phyloP scores from a whole-genome alignment of 1,139 yeast species.

The Hyphopichia pseudoburtonii region DNA sequence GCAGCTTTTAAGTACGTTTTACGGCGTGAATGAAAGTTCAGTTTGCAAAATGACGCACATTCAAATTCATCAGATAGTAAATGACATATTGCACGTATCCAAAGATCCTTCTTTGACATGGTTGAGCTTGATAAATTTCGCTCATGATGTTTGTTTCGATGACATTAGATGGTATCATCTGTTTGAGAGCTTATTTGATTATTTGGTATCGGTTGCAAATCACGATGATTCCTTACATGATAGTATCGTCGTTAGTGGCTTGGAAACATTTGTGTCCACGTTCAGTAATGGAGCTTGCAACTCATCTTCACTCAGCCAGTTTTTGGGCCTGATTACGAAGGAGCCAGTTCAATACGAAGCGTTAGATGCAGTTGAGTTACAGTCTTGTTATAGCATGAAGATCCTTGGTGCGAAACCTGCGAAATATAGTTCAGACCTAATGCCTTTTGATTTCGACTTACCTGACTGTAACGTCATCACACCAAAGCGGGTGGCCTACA shows the following conservation, averaged over 20 bases:
- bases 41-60: background rate
- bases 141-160: slow-evolving; percentile 31
- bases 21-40: slow-evolving; percentile 6
- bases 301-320: background rate
- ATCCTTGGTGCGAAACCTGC: background rate
- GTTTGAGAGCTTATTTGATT: slow-evolving; percentile 21
- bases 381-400: background rate
- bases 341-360: background rate
- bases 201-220: slow-evolving; percentile 12
- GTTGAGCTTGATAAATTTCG: slow-evolving; percentile 28
- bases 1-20: slow-evolving; percentile 14
- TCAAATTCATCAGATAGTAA: background rate
- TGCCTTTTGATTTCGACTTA: no score
- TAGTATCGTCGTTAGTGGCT: slow-evolving; percentile 24
- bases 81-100: background rate
- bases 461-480: no score
- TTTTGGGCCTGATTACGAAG: background rate
- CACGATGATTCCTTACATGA: slow-evolving; percentile 11
- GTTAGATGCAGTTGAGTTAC: background rate
- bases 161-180: slow-evolving; percentile 21
- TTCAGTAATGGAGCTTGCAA: slow-evolving; percentile 11
- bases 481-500: background rate
- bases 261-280: slow-evolving; percentile 24
- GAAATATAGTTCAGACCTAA: no score
- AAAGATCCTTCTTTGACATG: slow-evolving; percentile 18